phyloP scores from a whole-genome alignment of 2,329 filamentous ascomycete species.

The Sporothrix schenckii region DNA sequence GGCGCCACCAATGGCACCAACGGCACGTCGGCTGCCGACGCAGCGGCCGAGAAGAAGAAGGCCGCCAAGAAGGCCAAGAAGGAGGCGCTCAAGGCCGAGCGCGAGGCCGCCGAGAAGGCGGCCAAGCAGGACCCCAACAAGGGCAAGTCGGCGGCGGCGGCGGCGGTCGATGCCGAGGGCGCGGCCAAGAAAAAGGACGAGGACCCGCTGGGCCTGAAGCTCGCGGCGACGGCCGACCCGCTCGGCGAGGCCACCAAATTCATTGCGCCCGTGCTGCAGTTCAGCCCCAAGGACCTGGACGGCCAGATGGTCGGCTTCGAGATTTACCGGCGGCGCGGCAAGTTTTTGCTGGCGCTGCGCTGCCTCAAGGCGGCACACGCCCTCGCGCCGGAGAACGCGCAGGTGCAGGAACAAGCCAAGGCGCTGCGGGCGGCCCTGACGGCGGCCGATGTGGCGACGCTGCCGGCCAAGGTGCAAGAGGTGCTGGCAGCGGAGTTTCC shows the following conservation, averaged over 20 bases:
- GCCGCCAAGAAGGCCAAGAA: conserved; percentile 85
- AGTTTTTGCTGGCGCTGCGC: conserved; percentile 83
- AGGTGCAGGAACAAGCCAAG: conserved; percentile 73
- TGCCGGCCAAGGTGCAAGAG: conserved; percentile 67
- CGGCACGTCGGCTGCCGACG: conserved; percentile 52
- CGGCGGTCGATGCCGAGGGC: conserved; percentile 58
- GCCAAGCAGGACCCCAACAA: conserved; percentile 85
- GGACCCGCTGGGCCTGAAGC: conserved; percentile 79
- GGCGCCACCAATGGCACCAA: background rate
- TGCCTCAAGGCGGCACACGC: conserved; percentile 75
- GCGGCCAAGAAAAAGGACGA: conserved; percentile 84
- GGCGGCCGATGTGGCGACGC: conserved; percentile 56
- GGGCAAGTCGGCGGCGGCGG: conserved; percentile 55
- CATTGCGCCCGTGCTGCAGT: conserved; percentile 76
- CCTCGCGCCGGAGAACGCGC: conserved; percentile 69
- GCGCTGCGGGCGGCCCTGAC: conserved; percentile 68
- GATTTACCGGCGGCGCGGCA: conserved; percentile 81
- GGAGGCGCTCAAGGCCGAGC: conserved; percentile 67
- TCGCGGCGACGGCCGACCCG: conserved; percentile 80
- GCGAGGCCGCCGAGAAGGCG: conserved; percentile 76
- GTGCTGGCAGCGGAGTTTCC: conserved; percentile 69
- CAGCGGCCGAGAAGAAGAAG: conserved; percentile 81
- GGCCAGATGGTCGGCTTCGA: conserved; percentile 87
- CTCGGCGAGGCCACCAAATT: conserved; percentile 87
- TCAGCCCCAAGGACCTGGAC: conserved; percentile 77